These are phyloP conservation scores for Phytophthora ohioensis DNA, from an alignment of 352 stramenopile species.

Conservation along the genomic window DNA sequence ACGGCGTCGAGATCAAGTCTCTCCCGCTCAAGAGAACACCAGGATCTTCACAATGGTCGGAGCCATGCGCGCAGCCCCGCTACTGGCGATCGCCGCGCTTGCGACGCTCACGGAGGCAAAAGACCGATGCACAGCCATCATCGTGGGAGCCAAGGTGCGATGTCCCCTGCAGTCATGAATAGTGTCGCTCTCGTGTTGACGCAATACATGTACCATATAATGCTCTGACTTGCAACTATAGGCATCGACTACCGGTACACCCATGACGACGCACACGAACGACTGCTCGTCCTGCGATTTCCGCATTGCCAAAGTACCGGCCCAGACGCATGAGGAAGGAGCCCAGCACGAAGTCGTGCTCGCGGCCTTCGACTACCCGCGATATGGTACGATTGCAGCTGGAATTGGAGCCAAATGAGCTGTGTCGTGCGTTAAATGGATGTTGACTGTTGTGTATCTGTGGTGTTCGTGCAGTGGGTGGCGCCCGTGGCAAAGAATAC, in stretches of 20 bases:
- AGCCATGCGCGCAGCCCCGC: background rate
- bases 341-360: constrained; percentile 68
- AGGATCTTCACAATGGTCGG: constrained; percentile 16
- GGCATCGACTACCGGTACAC: constrained; percentile 66
- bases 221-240: constrained; percentile 25
- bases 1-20: constrained; percentile 2
- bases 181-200: constrained; percentile 13
- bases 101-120: constrained; percentile 34
- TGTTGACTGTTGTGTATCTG: constrained; percentile 1
- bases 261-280: constrained; percentile 88
- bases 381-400: constrained; percentile 57
- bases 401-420: too few relatives aligned
- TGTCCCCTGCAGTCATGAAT: background rate
- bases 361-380: constrained; percentile 68
- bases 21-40: constrained; percentile 5
- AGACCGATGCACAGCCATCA: constrained; percentile 82
- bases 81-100: constrained; percentile 35
- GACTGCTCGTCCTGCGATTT: constrained; percentile 89
- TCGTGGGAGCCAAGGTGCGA: constrained; percentile 77
- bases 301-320: constrained; percentile 80
- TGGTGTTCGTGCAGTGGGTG: constrained; percentile 52
- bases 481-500: constrained; percentile 68
- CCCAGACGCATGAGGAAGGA: constrained; percentile 52
- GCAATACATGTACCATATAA: background rate
- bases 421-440: background rate